Evolutionary conservation across 2,329 filamentous ascomycete species (phyloP).

Genomic region (Colletotrichum orbiculare): DNA sequence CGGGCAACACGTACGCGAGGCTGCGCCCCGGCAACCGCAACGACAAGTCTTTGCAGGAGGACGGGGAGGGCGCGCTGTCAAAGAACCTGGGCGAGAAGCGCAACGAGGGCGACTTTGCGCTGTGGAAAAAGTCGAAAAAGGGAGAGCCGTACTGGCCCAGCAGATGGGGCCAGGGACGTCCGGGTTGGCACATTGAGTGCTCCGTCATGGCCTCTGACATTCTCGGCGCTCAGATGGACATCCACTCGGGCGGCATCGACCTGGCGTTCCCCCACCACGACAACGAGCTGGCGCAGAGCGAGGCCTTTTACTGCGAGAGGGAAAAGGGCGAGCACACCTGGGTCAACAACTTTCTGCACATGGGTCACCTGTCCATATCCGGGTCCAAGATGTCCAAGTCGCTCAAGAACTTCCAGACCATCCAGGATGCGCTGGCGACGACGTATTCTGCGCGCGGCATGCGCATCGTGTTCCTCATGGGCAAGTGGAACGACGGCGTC

Average conservation of each 20-base stretch:
- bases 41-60: slow-evolving; percentile 84
- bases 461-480: slow-evolving; percentile 87
- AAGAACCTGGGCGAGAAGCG: slow-evolving; percentile 75
- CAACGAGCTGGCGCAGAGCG: slow-evolving; percentile 90
- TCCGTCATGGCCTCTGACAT: slow-evolving; percentile 93
- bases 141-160: slow-evolving; percentile 93
- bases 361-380: slow-evolving; percentile 86
- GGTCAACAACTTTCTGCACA: slow-evolving; percentile 97
- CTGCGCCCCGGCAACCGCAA: slow-evolving; percentile 87
- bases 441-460: slow-evolving; percentile 82
- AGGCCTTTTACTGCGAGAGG: slow-evolving; percentile 78
- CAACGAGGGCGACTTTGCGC: slow-evolving; percentile 84
- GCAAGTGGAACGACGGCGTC: slow-evolving; percentile 89
- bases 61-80: slow-evolving; percentile 87
- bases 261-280: slow-evolving; percentile 92
- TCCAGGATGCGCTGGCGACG: slow-evolving; percentile 79
- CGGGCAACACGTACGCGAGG: slow-evolving; percentile 86
- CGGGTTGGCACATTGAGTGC: slow-evolving; percentile 98
- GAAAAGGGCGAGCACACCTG: slow-evolving; percentile 73
- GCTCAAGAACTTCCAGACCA: slow-evolving; percentile 95
- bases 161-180: slow-evolving; percentile 87
- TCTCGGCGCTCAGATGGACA: slow-evolving; percentile 87
- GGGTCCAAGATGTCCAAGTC: slow-evolving; percentile 97
- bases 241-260: slow-evolving; percentile 93
- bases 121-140: slow-evolving; percentile 93